Evolutionary conservation across 768 basidiomycete genomes (phyloP), one percentile per base, ranked within the genome.

Genomic region (Termitomyces sp.): DNA sequence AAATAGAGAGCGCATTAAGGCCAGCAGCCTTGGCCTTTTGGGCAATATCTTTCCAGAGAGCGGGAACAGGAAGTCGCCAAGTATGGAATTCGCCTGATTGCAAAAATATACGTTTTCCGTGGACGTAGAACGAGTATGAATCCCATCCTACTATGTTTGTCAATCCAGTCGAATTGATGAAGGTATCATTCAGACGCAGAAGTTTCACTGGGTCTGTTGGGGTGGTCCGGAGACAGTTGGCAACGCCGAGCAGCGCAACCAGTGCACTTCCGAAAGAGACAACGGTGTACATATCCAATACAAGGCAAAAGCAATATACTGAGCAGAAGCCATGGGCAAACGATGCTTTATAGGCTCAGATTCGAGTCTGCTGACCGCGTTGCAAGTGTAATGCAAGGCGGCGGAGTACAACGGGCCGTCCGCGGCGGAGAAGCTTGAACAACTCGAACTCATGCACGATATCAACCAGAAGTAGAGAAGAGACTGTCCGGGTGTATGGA

Each of bases 81-180:
- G 59, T 55, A 52, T 63, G 62, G 20, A 63, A 63, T 52, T 63
- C 62, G 22, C 62, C 62, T 13, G 62, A 57, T 47, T 63, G 62
- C 35, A 63, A 41, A 47, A 60, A 63, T 36, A 63, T 56, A 32
- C 62, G 59, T 30, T 55, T 57, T 6, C 54, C 62, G 11, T 60
- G 49, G 18, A 63, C 41, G 36, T 53, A 63, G 51, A 63, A 63
- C 6, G 62, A 63, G 41, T 63, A 63, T 26, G 56, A 30, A 30
- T 63, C 62, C 62, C 62, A 63, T 44, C 59, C 62, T 5, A 63
- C 59, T 16, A 43, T 28, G 16, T 57, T 38, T 16, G 62, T 60
- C 46, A 63, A 45, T 22, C 59, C 62, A 22, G 62, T 63, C 7
- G 54, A 51, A 26, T 63, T 60, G 28, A 52, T 58, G 14, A 50